Conservation (phyloP, 228 moss, liverwort and hornwort species). For the Sphagnum fallax region DNA sequence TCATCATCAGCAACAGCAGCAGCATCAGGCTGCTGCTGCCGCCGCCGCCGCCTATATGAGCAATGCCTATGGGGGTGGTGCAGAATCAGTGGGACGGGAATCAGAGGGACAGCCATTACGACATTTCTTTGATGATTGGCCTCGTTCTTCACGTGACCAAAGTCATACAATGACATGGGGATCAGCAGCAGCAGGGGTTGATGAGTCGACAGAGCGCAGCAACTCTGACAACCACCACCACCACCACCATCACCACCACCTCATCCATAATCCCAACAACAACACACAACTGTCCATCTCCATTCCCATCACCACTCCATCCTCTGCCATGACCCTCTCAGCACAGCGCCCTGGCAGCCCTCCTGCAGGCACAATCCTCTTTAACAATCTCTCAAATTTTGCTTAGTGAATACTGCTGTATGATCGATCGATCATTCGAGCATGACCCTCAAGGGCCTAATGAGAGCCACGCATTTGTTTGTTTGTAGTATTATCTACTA, state of each 20-base stretch:
- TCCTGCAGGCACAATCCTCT: conserved; percentile 69
- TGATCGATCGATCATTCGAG: no score
- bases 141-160: conserved; percentile 74
- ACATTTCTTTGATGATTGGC: conserved; percentile 98
- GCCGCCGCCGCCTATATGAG: conserved; percentile 32
- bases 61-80: conserved; percentile 71
- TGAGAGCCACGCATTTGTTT: no score
- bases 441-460: no score
- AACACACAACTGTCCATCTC: conserved; percentile 99
- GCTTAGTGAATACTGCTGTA: no score
- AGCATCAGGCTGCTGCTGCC: conserved; percentile 13
- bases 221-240: conserved; percentile 28
- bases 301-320: conserved; percentile 80
- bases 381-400: no score
- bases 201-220: conserved; percentile 73
- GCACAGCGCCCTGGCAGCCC: conserved; percentile 94
- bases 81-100: conserved; percentile 71
- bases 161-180: conserved; percentile 68
- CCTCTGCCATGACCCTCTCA: conserved; percentile 34
- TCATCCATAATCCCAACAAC: conserved; percentile 33
- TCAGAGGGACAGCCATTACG: conserved; percentile 92
- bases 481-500: no score
- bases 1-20: conserved; percentile 29
- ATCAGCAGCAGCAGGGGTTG: conserved; percentile 54
- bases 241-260: no score